Conservation (phyloP, 768 basidiomycete genomes). For the Suillus placidus region DNA sequence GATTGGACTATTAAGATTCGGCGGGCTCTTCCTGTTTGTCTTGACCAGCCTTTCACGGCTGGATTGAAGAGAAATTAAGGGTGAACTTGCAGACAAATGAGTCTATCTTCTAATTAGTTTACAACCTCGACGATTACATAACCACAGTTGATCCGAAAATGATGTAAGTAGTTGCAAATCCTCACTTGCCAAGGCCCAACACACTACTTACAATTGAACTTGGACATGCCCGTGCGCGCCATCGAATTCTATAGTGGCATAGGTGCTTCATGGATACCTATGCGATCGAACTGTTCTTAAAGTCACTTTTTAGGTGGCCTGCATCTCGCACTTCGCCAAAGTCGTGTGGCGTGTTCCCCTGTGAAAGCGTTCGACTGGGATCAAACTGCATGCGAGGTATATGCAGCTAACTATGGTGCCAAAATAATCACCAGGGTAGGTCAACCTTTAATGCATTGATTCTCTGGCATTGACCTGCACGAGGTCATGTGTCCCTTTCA, state of each 20-base stretch:
- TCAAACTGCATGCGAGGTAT: slow-evolving; percentile 70
- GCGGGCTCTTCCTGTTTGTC: background rate
- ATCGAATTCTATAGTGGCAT: slow-evolving; percentile 82
- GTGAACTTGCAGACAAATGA: background rate
- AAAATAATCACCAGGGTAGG: slow-evolving; percentile 54
- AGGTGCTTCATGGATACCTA: slow-evolving; percentile 44
- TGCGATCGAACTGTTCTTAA: background rate
- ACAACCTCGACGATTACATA: slow-evolving; percentile 12
- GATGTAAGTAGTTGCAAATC: background rate
- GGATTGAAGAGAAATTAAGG: background rate
- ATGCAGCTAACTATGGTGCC: slow-evolving; percentile 59
- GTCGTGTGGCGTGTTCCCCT: slow-evolving; percentile 47
- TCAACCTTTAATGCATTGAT: slow-evolving; percentile 6
- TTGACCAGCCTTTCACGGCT: background rate
- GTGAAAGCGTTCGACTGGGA: slow-evolving; percentile 85
- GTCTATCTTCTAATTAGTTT: slow-evolving; percentile 5
- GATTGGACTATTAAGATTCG: background rate
- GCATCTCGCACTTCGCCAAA: slow-evolving; percentile 64
- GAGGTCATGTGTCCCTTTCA: background rate
- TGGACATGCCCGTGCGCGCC: slow-evolving; percentile 21
- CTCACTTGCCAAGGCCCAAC: background rate
- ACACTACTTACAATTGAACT: slow-evolving; percentile 9
- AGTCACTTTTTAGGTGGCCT: slow-evolving; percentile 57
- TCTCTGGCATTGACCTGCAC: background rate
- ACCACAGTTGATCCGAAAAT: slow-evolving; percentile 3